Conservation (phyloP, 768 basidiomycete genomes). For the Lentinus tigrinus region DNA sequence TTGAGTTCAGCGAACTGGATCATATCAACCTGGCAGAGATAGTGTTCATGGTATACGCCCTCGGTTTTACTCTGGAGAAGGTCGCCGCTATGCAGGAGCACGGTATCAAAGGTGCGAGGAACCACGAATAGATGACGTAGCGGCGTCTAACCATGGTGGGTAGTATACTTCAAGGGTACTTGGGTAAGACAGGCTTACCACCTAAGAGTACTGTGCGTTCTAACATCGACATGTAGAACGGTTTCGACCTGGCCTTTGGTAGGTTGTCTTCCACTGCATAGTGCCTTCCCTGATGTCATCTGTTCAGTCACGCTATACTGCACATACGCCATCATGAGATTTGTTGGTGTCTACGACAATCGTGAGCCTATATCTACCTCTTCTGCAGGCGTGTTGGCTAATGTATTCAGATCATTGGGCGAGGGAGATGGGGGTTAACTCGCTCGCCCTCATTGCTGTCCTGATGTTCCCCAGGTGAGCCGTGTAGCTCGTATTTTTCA, state of each 20-base stretch:
- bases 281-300: background rate
- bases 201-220: background rate
- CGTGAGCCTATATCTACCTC: conserved; percentile 43
- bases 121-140: background rate
- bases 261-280: conserved; percentile 14
- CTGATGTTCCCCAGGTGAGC: conserved; percentile 82
- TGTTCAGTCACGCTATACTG: conserved; percentile 70
- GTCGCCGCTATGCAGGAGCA: conserved; percentile 95
- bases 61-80: conserved; percentile 90
- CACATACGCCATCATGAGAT: conserved; percentile 71
- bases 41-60: conserved; percentile 73
- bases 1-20: conserved; percentile 67
- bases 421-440: conserved; percentile 70
- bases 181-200: conserved; percentile 50
- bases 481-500: background rate
- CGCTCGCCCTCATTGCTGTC: conserved; percentile 85
- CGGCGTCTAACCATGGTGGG: background rate
- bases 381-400: background rate
- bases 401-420: conserved; percentile 58
- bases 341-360: conserved; percentile 74
- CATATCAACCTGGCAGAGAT: conserved; percentile 65
- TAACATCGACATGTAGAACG: conserved; percentile 56
- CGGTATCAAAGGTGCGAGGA: conserved; percentile 71
- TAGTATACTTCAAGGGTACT: conserved; percentile 83
- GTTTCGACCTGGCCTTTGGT: conserved; percentile 93